These are phyloP conservation scores for Gonium pectorale DNA, from an alignment of 139 green algal species.

Conservation along the genomic window DNA sequence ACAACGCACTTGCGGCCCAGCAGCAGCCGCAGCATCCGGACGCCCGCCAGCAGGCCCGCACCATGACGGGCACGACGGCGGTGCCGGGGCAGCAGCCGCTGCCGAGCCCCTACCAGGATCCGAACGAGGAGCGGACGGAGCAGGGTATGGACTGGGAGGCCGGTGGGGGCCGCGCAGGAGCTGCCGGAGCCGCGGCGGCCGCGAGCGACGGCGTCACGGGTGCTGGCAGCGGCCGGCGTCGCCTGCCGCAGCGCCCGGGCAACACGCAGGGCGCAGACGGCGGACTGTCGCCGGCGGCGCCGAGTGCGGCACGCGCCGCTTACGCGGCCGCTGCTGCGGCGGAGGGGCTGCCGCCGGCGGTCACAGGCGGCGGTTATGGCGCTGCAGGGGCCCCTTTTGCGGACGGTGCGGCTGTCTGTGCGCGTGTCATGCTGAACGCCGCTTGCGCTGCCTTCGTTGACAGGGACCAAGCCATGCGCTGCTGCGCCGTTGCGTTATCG, in stretches of 20 bases:
- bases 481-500: no score
- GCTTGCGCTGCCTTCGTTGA: no score
- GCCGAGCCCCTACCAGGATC: no score
- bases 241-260: not conserved
- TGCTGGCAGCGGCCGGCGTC: not conserved
- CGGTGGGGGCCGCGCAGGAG: no score
- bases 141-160: no score
- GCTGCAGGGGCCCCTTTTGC: not conserved
- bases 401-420: not conserved
- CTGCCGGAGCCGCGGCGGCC: no score
- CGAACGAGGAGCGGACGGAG: no score
- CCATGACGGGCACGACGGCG: not conserved
- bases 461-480: no score
- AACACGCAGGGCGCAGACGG: not conserved
- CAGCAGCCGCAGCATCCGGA: constrained; percentile 7
- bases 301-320: not conserved
- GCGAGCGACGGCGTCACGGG: not conserved
- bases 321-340: constrained; percentile 11
- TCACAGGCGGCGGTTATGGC: not conserved
- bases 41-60: not conserved
- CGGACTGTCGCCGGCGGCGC: not conserved
- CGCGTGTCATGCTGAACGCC: not conserved
- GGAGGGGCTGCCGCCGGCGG: not conserved
- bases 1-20: not conserved
- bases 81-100: no score